Conservation (phyloP, 1,139 yeast species). For the Geotrichum fermentans region DNA sequence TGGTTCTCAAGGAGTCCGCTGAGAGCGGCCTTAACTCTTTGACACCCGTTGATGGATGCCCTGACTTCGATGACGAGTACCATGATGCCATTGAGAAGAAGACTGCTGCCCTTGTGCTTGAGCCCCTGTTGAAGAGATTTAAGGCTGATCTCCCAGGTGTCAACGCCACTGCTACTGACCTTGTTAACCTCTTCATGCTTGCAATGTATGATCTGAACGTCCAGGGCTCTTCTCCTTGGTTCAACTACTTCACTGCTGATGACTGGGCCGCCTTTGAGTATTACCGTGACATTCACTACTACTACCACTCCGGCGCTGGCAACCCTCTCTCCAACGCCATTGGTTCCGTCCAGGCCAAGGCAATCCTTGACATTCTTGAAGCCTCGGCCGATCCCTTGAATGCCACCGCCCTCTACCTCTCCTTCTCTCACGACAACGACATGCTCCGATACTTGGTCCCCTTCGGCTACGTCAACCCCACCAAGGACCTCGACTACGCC, state of each 20-base stretch:
- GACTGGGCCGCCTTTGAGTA: slow-evolving; percentile 48
- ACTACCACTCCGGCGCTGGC: slow-evolving; percentile 51
- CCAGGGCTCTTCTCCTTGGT: slow-evolving; percentile 46
- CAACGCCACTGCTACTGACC: slow-evolving; percentile 43
- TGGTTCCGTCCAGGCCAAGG: slow-evolving; percentile 49
- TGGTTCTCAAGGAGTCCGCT: slow-evolving; percentile 13
- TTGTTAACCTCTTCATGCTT: slow-evolving; percentile 41
- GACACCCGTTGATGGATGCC: slow-evolving; percentile 19
- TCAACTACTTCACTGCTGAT: slow-evolving; percentile 48
- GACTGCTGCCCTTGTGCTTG: slow-evolving; percentile 5
- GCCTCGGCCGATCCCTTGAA: slow-evolving; percentile 32
- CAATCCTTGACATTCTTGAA: slow-evolving; percentile 46
- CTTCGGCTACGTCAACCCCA: slow-evolving; percentile 29
- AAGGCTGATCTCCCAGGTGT: slow-evolving; percentile 30
- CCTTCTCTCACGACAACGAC: slow-evolving; percentile 55
- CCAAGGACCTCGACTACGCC: slow-evolving; percentile 40
- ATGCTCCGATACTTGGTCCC: slow-evolving; percentile 36
- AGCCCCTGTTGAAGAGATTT: slow-evolving; percentile 4
- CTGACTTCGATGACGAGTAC: slow-evolving; percentile 11
- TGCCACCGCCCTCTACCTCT: slow-evolving; percentile 33
- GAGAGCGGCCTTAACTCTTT: slow-evolving; percentile 17
- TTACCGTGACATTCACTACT: slow-evolving; percentile 43
- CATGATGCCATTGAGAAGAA: slow-evolving; percentile 9
- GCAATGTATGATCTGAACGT: slow-evolving; percentile 55
- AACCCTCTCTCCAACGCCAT: slow-evolving; percentile 42